phyloP scores from a whole-genome alignment of 169 alveolate species.

The Eimeria praecox region DNA sequence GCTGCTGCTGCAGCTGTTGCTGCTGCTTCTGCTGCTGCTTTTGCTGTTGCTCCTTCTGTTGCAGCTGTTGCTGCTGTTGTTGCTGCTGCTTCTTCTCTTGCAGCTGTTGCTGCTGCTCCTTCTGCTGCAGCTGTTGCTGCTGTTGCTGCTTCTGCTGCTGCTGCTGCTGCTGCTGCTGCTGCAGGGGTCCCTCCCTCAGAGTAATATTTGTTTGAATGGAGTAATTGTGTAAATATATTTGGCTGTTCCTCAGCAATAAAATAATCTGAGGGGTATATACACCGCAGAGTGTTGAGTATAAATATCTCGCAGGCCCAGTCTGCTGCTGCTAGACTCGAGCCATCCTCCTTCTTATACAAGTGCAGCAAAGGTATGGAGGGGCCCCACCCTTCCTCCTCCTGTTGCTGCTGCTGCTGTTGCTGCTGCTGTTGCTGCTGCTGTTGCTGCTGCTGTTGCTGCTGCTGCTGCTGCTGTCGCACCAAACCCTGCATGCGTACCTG shows the following conservation, averaged over 20 bases:
- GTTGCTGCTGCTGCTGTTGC: background rate
- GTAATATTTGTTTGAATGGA: background rate
- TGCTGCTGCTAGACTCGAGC: slow-evolving; percentile 59
- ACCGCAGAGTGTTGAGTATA: background rate
- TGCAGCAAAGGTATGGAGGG: background rate
- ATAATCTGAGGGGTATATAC: background rate
- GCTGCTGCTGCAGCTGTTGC: background rate
- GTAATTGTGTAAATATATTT: background rate
- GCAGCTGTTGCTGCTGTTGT: background rate
- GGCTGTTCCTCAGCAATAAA: slow-evolving; percentile 54
- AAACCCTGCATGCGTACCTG: slow-evolving; percentile 60
- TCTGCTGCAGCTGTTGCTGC: background rate
- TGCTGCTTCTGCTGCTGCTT: background rate
- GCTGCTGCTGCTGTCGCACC: slow-evolving; percentile 45
- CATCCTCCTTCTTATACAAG: slow-evolving; percentile 34
- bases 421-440: slow-evolving; percentile 18
- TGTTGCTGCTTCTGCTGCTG: too few species aligned
- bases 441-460: slow-evolving; percentile 7
- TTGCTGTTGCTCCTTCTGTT: background rate
- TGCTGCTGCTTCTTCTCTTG: background rate
- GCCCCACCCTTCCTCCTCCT: background rate
- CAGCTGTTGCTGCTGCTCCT: background rate
- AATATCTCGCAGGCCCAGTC: slow-evolving; percentile 11
- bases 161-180: background rate
- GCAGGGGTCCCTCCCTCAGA: background rate